Evolutionary conservation across 148 eudicot species (phyloP).

Genomic region (Dysphania ambrosioides): DNA sequence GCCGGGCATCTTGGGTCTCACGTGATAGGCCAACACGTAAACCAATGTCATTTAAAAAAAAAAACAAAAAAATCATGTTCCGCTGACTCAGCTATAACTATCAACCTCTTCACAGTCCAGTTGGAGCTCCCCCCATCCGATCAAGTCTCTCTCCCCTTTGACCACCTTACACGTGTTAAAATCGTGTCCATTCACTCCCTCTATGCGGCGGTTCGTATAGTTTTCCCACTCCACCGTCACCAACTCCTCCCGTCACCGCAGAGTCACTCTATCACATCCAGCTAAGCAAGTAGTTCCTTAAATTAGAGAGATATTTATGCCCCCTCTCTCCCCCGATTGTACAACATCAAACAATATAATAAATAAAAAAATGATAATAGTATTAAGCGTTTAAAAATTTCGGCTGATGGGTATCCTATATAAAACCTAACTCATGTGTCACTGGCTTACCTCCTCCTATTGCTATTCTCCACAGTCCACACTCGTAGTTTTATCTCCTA

Average conservation of each 20-base stretch:
- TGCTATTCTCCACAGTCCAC: not conserved
- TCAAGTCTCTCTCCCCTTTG: not conserved
- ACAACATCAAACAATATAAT: not conserved
- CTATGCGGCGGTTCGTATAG: constrained; percentile 33
- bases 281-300: not conserved
- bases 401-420: constrained; percentile 31
- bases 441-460: constrained; percentile 3
- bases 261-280: constrained; percentile 13
- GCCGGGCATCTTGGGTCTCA: constrained; percentile 53
- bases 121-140: constrained; percentile 3
- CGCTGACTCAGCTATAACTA: constrained; percentile 24
- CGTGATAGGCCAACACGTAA: constrained; percentile 43
- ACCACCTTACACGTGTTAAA: constrained; percentile 15
- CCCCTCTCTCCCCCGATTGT: not conserved
- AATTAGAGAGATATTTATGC: constrained; percentile 15
- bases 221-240: no score
- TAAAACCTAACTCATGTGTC: constrained; percentile 23
- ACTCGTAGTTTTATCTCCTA: not conserved
- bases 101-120: constrained; percentile 17
- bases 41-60: constrained; percentile 17
- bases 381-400: constrained; percentile 16
- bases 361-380: not conserved
- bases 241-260: no score
- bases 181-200: not conserved
- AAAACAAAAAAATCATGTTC: not conserved